Percentiles rank a stretch among this genome's conserved stretches.
Conservation (phyloP, 2,329 filamentous ascomycete species). For the Periconia sp. region DNA sequence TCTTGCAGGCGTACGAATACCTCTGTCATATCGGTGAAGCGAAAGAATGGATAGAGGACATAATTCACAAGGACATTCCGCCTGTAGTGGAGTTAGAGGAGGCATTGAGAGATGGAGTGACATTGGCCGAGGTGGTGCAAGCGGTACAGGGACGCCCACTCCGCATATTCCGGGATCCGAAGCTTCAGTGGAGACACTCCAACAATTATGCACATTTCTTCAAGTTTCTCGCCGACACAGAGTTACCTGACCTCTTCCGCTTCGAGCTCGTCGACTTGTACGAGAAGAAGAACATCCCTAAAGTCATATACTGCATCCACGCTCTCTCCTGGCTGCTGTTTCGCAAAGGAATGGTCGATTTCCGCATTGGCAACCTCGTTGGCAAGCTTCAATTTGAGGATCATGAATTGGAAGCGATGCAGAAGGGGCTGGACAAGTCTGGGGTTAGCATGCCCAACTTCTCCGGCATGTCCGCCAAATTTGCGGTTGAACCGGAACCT, state of each 20-base stretch:
- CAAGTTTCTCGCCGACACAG: conserved; percentile 86
- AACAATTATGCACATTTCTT: conserved; percentile 99
- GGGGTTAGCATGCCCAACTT: conserved; percentile 97
- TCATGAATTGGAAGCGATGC: conserved; percentile 94
- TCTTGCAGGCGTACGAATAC: conserved; percentile 96
- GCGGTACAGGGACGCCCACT: conserved; percentile 76
- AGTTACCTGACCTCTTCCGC: conserved; percentile 91
- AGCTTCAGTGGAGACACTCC: conserved; percentile 91
- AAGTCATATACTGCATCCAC: conserved; percentile 98
- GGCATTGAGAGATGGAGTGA: conserved; percentile 89
- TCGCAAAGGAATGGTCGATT: conserved; percentile 91
- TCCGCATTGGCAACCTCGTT: conserved; percentile 94
- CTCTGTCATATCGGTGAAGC: conserved; percentile 98
- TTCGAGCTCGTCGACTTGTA: conserved; percentile 98
- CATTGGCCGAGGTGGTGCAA: conserved; percentile 91
- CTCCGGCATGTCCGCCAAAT: conserved; percentile 94
- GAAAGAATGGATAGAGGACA: conserved; percentile 97
- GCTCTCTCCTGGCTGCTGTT: conserved; percentile 97
- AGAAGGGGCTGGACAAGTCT: conserved; percentile 94
- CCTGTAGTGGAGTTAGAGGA: conserved; percentile 95
- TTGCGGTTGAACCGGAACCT: conserved; percentile 83
- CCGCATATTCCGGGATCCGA: conserved; percentile 84
- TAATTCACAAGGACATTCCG: conserved; percentile 83
- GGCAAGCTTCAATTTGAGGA: conserved; percentile 97
- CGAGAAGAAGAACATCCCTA: conserved; percentile 99